Evolutionary conservation across 1,284 basidiomycete species (phyloP).

Genomic region (Pisolithus thermaeus): DNA sequence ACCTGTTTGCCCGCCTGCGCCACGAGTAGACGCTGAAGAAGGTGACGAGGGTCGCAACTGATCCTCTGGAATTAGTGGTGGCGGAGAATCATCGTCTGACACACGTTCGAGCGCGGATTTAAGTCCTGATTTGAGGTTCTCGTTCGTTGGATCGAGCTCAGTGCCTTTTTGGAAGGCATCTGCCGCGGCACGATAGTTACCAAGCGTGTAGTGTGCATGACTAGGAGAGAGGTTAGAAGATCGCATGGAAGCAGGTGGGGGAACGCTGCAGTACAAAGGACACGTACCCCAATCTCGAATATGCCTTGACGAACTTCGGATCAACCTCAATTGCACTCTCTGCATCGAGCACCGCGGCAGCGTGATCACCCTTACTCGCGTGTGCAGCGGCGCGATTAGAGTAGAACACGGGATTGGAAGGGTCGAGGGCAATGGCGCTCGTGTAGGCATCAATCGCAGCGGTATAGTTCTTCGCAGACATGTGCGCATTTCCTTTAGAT

Average conservation of each 20-base stretch:
- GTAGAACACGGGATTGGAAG: conserved; percentile 82
- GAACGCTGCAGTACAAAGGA: conserved; percentile 4
- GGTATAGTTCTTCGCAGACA: conserved; percentile 79
- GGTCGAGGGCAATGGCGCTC: conserved; percentile 69
- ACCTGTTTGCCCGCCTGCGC: not conserved
- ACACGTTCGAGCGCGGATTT: conserved; percentile 74
- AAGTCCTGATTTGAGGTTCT: conserved; percentile 82
- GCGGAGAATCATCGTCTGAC: conserved; percentile 26
- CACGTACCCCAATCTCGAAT: conserved; percentile 84
- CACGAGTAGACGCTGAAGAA: conserved; percentile 28
- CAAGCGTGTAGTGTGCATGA: conserved; percentile 89
- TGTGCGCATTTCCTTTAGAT: conserved; percentile 75
- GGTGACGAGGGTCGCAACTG: conserved; percentile 23
- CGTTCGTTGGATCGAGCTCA: conserved; percentile 81
- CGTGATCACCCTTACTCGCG: conserved; percentile 83
- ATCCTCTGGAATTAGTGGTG: conserved; percentile 28
- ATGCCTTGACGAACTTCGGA: conserved; percentile 89
- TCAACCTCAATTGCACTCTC: conserved; percentile 85
- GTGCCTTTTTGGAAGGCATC: conserved; percentile 86
- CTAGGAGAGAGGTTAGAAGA: conserved; percentile 34
- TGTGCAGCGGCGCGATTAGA: conserved; percentile 95
- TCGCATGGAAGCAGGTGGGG: not conserved
- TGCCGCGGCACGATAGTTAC: conserved; percentile 75
- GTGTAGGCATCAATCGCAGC: conserved; percentile 82
- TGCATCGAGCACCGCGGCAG: conserved; percentile 84